Evolutionary conservation across 352 stramenopile species (phyloP), one percentile per base, ranked within the genome.

Genomic region (Albugo candida): DNA sequence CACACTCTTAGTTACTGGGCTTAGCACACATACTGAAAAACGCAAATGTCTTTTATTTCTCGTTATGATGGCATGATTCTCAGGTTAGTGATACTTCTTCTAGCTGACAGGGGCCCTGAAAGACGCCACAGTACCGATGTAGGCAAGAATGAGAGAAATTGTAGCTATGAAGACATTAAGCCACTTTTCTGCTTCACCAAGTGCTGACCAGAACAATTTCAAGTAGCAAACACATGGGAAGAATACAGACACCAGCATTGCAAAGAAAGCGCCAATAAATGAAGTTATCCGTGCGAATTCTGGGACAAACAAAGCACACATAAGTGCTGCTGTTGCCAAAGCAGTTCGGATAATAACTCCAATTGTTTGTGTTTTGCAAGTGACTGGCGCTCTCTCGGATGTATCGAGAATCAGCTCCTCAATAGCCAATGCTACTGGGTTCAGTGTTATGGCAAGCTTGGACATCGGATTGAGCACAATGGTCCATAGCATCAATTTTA

Each of bases 1-100:
- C 84, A 59, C 93, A 77, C 0, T 83, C 82, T 49, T 95, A 89
- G 45, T 98, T 97, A 13, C n/a, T n/a, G n/a, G n/a, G n/a, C n/a
- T n/a, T n/a, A n/a, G n/a, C n/a, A n/a, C n/a, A n/a, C n/a, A n/a
- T n/a, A n/a, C n/a, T n/a, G n/a, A n/a, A 31, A 31, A 31, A 31
- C 24, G 24, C 8, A 31, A 31, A 31, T 8, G 8, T 31, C 24
- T 8, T n/a, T 31, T 31, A 31, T 31, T 31, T 31, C 24, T 31
- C 24, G 8, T 3, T 8, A 31, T 8, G n/a, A 31, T 8, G 24
- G 24, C 24, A 31, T 31, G 3, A 8, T 31, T 8, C 24, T 43
- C 19, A 8, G 38, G 8, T 43, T 2, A 10, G 8, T 43, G n/a
- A 43, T 48, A 38, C 36, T 40, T 71, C 81, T 18, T 82, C 64